These are phyloP conservation scores for Macadamia integrifolia DNA, from an alignment of 164 flowering plant species.

Conservation along the genomic window DNA sequence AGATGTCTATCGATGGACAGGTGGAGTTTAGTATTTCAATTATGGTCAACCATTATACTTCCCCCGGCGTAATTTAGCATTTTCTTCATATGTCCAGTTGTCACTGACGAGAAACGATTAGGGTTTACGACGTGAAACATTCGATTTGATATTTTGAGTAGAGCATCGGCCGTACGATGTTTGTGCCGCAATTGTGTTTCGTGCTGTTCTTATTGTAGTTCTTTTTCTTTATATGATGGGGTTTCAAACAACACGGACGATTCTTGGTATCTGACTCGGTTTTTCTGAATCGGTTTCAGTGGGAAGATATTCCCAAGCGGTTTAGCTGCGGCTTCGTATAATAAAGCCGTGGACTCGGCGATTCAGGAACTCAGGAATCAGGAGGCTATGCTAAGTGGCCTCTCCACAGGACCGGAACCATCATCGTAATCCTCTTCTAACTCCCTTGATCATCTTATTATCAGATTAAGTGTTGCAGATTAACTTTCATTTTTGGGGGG, in stretches of 20 bases:
- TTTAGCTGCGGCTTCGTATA: conserved; percentile 71
- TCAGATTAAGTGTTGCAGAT: not conserved
- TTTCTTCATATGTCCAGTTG: not conserved
- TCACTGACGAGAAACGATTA: no score
- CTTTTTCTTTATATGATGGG: no score
- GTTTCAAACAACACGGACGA: not conserved
- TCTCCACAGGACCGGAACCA: conserved; percentile 22
- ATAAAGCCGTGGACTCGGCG: conserved; percentile 84
- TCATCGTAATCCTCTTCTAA: conserved; percentile 25
- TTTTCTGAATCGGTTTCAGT: conserved; percentile 29
- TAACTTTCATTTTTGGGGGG: not conserved
- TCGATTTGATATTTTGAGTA: no score
- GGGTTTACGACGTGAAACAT: no score
- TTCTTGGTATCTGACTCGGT: not conserved
- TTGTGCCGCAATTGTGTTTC: no score
- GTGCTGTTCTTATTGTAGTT: no score
- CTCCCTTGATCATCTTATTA: not conserved
- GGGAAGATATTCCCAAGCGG: conserved; percentile 85
- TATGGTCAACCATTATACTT: not conserved
- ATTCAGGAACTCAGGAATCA: conserved; percentile 43
- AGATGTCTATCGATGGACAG: not conserved
- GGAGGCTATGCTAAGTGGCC: conserved; percentile 25
- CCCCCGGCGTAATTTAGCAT: conserved; percentile 14
- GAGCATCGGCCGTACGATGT: no score
- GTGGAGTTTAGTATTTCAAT: conserved; percentile 1